Evolutionary conservation across 73 alveolate genomes (phyloP).

Genomic region (Paramecium pentaurelia): DNA sequence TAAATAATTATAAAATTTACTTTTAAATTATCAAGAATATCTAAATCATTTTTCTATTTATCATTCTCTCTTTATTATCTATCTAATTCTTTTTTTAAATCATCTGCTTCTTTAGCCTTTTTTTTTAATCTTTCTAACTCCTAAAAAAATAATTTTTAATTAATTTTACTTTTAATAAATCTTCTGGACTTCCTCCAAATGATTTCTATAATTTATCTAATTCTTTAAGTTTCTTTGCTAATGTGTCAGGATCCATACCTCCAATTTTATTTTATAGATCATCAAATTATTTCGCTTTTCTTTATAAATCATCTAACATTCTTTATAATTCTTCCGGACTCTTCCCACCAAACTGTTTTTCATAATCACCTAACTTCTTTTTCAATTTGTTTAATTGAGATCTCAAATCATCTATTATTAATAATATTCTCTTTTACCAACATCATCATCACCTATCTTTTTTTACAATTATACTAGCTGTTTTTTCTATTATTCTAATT

Average conservation of each 20-base stretch:
- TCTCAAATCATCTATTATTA: not conserved
- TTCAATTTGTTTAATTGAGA: not conserved
- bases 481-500: conserved; percentile 7
- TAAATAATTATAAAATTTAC: not conserved
- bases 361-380: conserved; percentile 10
- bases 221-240: not conserved
- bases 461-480: not conserved
- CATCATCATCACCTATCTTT: conserved; percentile 10
- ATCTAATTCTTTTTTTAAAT: conserved; percentile 13
- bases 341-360: conserved; percentile 11
- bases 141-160: not conserved
- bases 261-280: not conserved
- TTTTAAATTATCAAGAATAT: not conserved
- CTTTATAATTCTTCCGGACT: conserved; percentile 35
- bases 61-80: not conserved
- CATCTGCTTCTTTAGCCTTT: conserved; percentile 45
- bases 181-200: conserved; percentile 30
- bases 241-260: conserved; percentile 10
- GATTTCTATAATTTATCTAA: not conserved
- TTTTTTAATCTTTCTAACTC: conserved; percentile 17
- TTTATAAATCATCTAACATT: not conserved
- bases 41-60: not conserved
- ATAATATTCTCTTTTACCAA: not conserved
- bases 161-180: not conserved
- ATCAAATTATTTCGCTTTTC: not conserved